These are phyloP conservation scores for Pelargonium citronellum DNA, from an alignment of 441 rosid species.

Conservation along the genomic window DNA sequence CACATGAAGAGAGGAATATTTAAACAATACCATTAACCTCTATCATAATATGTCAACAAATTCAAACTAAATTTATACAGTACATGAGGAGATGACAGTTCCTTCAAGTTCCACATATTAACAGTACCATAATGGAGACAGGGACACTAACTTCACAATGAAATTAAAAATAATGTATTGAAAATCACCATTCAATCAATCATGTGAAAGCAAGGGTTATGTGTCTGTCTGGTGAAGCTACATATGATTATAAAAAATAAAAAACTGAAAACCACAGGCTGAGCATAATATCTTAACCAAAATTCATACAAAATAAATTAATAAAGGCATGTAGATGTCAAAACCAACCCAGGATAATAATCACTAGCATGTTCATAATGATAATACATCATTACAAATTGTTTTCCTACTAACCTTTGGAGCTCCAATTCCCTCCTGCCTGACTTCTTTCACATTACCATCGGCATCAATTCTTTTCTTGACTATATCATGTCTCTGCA, in stretches of 20 bases:
- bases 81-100: too few relatives aligned
- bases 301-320: not conserved
- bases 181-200: not conserved
- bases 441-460: constrained; percentile 44
- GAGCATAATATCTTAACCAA: not conserved
- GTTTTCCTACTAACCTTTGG: constrained; percentile 37
- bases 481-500: constrained; percentile 48
- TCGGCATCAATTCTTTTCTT: constrained; percentile 46
- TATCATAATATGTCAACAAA: too few relatives aligned
- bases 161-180: not conserved
- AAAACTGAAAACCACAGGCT: too few relatives aligned
- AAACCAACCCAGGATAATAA: not conserved
- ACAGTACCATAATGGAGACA: not conserved
- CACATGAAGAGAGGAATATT: not conserved
- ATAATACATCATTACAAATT: not conserved
- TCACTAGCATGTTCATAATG: not conserved
- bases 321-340: too few relatives aligned
- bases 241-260: not conserved
- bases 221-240: not conserved
- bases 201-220: not conserved
- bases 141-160: not conserved
- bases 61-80: too few relatives aligned
- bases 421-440: constrained; percentile 48
- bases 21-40: too few relatives aligned
- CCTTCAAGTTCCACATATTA: not conserved